Evolutionary conservation across 2,329 filamentous ascomycete species (phyloP).

Genomic region (Curvularia hawaiiensis): DNA sequence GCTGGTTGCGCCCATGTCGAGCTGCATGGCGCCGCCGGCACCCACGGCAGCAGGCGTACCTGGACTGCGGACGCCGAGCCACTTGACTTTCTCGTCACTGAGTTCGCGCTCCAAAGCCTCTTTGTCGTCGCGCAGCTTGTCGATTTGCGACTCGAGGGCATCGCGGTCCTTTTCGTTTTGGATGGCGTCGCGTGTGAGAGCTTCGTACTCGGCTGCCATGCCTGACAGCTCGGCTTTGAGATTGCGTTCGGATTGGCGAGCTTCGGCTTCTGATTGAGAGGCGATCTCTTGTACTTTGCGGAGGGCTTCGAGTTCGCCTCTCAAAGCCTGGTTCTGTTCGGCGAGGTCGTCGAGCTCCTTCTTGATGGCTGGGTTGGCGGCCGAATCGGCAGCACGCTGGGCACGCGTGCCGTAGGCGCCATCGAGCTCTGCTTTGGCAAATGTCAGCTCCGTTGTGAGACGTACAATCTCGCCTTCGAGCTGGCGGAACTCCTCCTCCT

Average conservation of each 20-base stretch:
- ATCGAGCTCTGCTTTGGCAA: constrained; percentile 88
- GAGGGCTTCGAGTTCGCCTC: constrained; percentile 52
- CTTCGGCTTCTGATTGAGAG: constrained; percentile 43
- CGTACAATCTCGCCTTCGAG: constrained; percentile 68
- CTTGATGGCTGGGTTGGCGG: constrained; percentile 61
- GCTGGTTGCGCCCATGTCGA: constrained; percentile 63
- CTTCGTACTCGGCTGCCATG: constrained; percentile 72
- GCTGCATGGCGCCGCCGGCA: constrained; percentile 28
- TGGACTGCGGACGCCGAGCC: constrained; percentile 65
- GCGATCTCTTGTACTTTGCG: constrained; percentile 46
- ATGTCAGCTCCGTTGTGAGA: constrained; percentile 80
- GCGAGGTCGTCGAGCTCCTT: constrained; percentile 64
- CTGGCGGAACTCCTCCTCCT: constrained; percentile 44
- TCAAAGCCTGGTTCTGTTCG: constrained; percentile 50
- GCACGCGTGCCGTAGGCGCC: constrained; percentile 85
- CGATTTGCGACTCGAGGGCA: constrained; percentile 66
- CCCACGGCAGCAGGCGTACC: constrained; percentile 34
- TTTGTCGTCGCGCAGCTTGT: constrained; percentile 66
- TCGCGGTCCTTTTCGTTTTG: constrained; percentile 75
- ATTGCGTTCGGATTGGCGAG: constrained; percentile 47
- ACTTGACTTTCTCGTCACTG: constrained; percentile 69
- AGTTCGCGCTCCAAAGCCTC: constrained; percentile 68
- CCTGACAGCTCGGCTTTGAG: constrained; percentile 70
- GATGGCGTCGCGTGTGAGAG: constrained; percentile 70
- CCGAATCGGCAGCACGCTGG: constrained; percentile 70